Evolutionary conservation across 208 protist genomes (phyloP), one percentile per base, ranked within the genome.

Genomic region (Trypanosoma conorhini): DNA sequence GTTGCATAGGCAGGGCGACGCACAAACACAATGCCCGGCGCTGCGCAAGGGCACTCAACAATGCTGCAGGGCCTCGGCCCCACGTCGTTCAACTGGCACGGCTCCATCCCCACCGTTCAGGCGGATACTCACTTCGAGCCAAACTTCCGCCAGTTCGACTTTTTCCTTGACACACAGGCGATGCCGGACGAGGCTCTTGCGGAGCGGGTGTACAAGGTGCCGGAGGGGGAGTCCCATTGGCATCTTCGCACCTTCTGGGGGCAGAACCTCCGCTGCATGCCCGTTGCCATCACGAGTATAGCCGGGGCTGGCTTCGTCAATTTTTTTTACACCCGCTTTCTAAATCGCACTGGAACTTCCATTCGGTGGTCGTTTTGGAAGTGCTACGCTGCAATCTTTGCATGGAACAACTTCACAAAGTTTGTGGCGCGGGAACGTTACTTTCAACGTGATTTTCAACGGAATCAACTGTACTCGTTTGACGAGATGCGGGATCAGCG

Each of bases 61-160:
- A 71, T 89, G 40, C 59, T 74, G 24, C 62, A 77, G 52, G 64
- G 66, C 52, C n/a, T 59, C 17, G 77, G 67, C 58, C 89, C 85
- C 22, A 88, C 79, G 24, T 92, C 87, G 19, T 85, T 89, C 48
- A 95, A 95, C 80, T 85, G 72, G 74, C 84, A 93, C 62, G 87
- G 90, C 60, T 93, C 87, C n/a, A 77, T 96, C 24, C 85, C 89
- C 15, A 88, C 87, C 31, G 72, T 76, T 44, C 72, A 67, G 17
- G 78, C 82, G 15, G 90, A 96, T 74, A 89, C 70, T 71, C 65
- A 82, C 55, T 93, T 92, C 55, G 79, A 88, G 67, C 87, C 90
- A 22, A 96, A 96, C 75, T 96, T 96, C 56, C 81, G 90, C 17
- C 90, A 96, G 19, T 96, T 96, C 56, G 90, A 96, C 61, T 92